A percentile compares a stretch with the other conserved stretches of the same genome.
These are phyloP conservation scores for Cladophialophora bantiana DNA, from an alignment of 2,329 filamentous ascomycete species.

Conservation along the genomic window DNA sequence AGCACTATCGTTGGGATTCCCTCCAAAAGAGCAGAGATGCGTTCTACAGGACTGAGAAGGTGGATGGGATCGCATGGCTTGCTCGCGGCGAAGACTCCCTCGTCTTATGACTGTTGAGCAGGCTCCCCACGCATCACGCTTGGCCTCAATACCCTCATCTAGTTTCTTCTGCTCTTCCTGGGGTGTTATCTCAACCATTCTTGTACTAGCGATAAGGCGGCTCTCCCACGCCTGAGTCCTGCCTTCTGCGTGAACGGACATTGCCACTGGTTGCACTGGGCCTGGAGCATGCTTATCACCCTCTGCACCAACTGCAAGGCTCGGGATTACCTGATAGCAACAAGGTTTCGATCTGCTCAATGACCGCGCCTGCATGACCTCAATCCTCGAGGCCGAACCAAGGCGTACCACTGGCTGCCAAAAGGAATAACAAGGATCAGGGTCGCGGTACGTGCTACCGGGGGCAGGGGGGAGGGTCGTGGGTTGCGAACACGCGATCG, in stretches of 20 bases:
- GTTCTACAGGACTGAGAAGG: neutral
- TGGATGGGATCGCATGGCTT: neutral
- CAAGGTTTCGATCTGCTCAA: neutral
- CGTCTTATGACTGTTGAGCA: conserved; percentile 13
- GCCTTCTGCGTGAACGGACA: neutral
- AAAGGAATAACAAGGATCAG: neutral
- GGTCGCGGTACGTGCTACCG: neutral
- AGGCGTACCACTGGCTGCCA: neutral
- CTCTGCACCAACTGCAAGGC: conserved; percentile 21
- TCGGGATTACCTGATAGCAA: conserved; percentile 16
- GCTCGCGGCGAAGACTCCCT: neutral
- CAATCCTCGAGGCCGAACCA: neutral
- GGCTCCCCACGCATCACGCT: conserved; percentile 11
- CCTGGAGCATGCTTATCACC: conserved; percentile 13
- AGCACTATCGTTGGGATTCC: neutral
- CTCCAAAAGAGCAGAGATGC: neutral
- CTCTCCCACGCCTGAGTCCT: neutral
- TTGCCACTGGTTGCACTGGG: neutral
- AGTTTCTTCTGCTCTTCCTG: neutral
- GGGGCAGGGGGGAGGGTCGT: neutral
- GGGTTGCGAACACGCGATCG: neutral
- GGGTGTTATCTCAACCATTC: conserved; percentile 20
- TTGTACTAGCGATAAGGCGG: conserved; percentile 12
- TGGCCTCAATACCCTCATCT: neutral
- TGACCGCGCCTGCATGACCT: neutral